A percentile compares a stretch with the other conserved stretches of the same genome.
Conservation (phyloP, 306 rosid genomes). For the Quercus berberidifolia region DNA sequence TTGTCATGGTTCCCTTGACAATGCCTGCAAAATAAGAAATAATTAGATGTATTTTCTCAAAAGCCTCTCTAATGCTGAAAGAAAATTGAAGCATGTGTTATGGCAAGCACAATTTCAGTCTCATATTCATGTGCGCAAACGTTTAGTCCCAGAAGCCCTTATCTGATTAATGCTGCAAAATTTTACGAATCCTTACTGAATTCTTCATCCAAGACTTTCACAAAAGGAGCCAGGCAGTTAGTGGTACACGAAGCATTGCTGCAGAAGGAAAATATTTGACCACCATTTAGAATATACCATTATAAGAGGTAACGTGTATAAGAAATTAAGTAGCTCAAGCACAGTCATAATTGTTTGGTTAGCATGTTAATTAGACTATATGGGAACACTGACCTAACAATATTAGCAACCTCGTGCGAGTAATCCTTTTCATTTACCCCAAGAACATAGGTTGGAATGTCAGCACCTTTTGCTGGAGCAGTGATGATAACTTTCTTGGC, state of each 20-base stretch:
- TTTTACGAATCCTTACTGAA: conserved; percentile 53
- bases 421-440: conserved; percentile 92
- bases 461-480: conserved; percentile 99
- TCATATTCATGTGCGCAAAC: neutral
- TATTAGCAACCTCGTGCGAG: conserved; percentile 59
- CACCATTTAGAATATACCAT: neutral
- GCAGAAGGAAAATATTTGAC: conserved; percentile 18
- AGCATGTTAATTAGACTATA: neutral
- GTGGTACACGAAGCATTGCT: conserved; percentile 99
- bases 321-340: neutral
- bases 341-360: neutral
- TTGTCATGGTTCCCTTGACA: conserved; percentile 99
- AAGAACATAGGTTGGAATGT: conserved; percentile 88
- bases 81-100: neutral
- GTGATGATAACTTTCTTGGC: conserved; percentile 98
- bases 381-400: conserved; percentile 57
- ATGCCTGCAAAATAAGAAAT: conserved; percentile 51
- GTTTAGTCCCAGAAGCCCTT: neutral
- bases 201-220: conserved; percentile 86
- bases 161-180: neutral
- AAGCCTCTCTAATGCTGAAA: neutral
- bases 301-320: neutral
- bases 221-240: conserved; percentile 96
- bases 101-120: neutral
- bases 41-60: neutral